phyloP scores from a whole-genome alignment of 2,329 filamentous ascomycete genomes.

The Trematosphaeria pertusa region DNA sequence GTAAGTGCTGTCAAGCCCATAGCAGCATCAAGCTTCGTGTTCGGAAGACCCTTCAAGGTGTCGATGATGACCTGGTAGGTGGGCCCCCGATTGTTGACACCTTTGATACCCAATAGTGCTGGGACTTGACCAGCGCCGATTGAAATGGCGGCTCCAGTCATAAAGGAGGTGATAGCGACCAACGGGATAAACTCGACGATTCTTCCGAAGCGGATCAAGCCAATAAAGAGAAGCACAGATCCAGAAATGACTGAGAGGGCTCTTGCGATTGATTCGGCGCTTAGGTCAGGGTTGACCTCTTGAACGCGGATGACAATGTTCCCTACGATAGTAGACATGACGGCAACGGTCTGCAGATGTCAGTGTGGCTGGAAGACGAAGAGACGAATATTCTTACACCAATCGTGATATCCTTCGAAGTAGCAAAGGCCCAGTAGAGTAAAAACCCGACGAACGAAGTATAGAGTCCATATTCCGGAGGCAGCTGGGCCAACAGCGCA shows the following conservation, averaged over 20 bases:
- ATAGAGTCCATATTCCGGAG: constrained; percentile 84
- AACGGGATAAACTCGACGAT: constrained; percentile 94
- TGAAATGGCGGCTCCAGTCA: constrained; percentile 94
- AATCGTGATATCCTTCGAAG: constrained; percentile 98
- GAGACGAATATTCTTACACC: constrained; percentile 79
- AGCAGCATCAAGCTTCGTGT: constrained; percentile 77
- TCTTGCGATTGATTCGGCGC: constrained; percentile 70
- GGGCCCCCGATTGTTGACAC: constrained; percentile 75
- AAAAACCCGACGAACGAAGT: constrained; percentile 96
- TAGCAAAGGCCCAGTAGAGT: constrained; percentile 97
- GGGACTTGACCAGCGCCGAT: constrained; percentile 87
- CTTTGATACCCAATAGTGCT: constrained; percentile 77
- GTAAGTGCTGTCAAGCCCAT: constrained; percentile 83
- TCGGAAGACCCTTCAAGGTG: constrained; percentile 74
- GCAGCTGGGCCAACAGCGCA: constrained; percentile 80
- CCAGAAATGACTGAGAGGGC: constrained; percentile 81
- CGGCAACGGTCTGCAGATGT: constrained; percentile 76
- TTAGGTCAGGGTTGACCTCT: constrained; percentile 54
- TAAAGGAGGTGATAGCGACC: constrained; percentile 90
- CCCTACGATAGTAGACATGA: constrained; percentile 90
- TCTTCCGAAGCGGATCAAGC: constrained; percentile 81
- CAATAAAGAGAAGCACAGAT: constrained; percentile 78
- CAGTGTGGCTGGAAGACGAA: neutral
- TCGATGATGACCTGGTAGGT: constrained; percentile 89
- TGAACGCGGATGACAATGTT: constrained; percentile 73